A percentile compares a stretch with the other conserved stretches of the same genome.
These are phyloP conservation scores for Balakata baccata DNA, from an alignment of 345 rosid species.

Conservation along the genomic window DNA sequence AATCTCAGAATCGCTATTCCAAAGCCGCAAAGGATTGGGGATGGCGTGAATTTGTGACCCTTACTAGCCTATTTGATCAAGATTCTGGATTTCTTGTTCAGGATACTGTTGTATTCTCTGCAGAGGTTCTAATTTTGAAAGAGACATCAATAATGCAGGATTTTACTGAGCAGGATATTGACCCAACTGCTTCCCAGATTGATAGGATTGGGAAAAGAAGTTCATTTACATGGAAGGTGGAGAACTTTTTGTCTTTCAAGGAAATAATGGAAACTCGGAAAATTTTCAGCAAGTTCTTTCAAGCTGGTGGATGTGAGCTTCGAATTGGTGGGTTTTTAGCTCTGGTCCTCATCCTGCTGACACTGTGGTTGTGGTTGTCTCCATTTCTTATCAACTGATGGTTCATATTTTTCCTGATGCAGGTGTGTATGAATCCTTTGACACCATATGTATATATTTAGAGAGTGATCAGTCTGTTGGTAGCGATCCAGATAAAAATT, in stretches of 20 bases:
- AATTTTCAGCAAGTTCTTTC: slow-evolving; percentile 97
- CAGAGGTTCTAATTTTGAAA: slow-evolving; percentile 98
- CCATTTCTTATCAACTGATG: slow-evolving; percentile 28
- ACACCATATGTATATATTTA: slow-evolving; percentile 95
- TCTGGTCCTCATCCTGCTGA: slow-evolving; percentile 20
- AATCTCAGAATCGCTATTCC: slow-evolving; percentile 97
- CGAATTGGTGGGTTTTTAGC: slow-evolving; percentile 71
- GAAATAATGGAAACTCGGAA: slow-evolving; percentile 99
- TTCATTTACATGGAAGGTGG: slow-evolving; percentile 99
- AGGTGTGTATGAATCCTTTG: slow-evolving; percentile 99
- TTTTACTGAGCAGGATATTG: slow-evolving; percentile 55
- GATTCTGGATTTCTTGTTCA: slow-evolving; percentile 98
- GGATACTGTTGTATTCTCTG: slow-evolving; percentile 88
- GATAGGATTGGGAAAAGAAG: slow-evolving; percentile 66
- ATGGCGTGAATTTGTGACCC: slow-evolving; percentile 99
- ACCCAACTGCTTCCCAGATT: slow-evolving; percentile 42
- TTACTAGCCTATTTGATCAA: slow-evolving; percentile 95
- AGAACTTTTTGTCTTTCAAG: slow-evolving; percentile 92
- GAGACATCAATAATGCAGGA: slow-evolving; percentile 87
- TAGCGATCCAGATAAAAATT: slow-evolving; percentile 91
- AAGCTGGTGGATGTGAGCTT: slow-evolving; percentile 99
- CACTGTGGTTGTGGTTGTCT: slow-evolving; percentile 21
- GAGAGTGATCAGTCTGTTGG: slow-evolving; percentile 96
- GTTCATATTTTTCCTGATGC: slow-evolving; percentile 37
- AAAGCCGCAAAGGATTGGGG: slow-evolving; percentile 99